Conservation (phyloP, 306 rosid genomes). For the Comarum palustre region DNA sequence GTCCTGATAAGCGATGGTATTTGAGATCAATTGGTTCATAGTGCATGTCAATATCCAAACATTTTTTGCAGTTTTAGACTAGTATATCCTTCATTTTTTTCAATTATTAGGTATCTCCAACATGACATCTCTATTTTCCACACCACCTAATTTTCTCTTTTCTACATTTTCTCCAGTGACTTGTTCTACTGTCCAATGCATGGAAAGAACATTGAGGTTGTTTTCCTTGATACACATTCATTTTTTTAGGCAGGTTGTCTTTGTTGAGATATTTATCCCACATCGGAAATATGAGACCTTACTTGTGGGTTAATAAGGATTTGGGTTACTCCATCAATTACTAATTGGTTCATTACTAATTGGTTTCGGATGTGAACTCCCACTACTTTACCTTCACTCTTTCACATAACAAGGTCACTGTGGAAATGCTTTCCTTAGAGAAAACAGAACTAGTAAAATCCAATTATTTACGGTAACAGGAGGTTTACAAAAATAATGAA, state of each 20-base stretch:
- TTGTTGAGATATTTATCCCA: no score
- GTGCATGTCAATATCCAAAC: not conserved
- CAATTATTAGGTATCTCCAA: not conserved
- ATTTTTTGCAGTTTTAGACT: not conserved
- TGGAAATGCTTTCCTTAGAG: not conserved
- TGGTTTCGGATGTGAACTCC: no score
- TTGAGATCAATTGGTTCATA: conserved; percentile 22
- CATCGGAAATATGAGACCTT: no score
- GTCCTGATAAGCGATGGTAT: conserved; percentile 19
- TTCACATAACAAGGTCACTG: not conserved
- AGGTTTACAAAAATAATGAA: not conserved
- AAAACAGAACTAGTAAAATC: not conserved
- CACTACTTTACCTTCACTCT: no score
- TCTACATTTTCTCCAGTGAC: not conserved
- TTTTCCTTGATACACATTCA: conserved; percentile 9
- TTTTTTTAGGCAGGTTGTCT: not conserved
- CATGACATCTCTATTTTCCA: conserved; percentile 31
- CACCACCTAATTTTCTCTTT: conserved; percentile 30
- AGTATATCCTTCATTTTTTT: not conserved
- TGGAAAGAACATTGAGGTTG: conserved; percentile 16
- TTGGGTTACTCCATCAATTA: no score
- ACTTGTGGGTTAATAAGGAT: no score
- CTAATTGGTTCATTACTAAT: no score
- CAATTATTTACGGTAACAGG: not conserved
- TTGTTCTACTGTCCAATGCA: conserved; percentile 9